A percentile compares a stretch with the other conserved stretches of the same genome.
Evolutionary conservation across 2,329 filamentous ascomycete species (phyloP).

Genomic region (Hypoxylon sp.): DNA sequence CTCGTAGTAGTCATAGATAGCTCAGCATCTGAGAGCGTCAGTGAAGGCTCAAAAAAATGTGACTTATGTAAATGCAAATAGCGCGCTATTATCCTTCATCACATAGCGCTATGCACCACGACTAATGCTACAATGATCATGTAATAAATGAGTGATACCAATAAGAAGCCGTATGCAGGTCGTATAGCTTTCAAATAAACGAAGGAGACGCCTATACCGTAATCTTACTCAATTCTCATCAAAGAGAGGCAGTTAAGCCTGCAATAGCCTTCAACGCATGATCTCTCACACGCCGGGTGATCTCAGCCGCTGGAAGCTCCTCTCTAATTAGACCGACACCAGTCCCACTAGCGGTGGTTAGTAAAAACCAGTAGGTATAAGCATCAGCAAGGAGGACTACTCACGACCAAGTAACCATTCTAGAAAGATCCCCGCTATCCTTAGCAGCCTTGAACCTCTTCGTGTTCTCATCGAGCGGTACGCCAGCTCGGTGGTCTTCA

Average conservation of each 20-base stretch:
- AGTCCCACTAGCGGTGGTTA: slow-evolving; percentile 46
- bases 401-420: slow-evolving; percentile 55
- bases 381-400: slow-evolving; percentile 26
- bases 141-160: background rate
- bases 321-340: slow-evolving; percentile 51
- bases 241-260: slow-evolving; percentile 27
- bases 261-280: slow-evolving; percentile 47
- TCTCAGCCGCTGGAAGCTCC: slow-evolving; percentile 50
- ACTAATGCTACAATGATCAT: background rate
- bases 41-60: background rate
- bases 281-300: slow-evolving; percentile 50
- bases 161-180: background rate
- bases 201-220: too few relatives aligned
- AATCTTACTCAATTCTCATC: background rate
- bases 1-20: background rate
- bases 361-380: background rate
- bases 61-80: background rate
- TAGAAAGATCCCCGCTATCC: slow-evolving; percentile 48
- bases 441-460: slow-evolving; percentile 47
- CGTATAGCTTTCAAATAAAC: background rate
- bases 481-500: slow-evolving; percentile 47
- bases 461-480: slow-evolving; percentile 51
- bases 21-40: background rate
- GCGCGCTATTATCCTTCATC: background rate
- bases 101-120: background rate